Evolutionary conservation across 1,284 basidiomycete species (phyloP).

Genomic region (Cryptococcus jaspeensis): DNA sequence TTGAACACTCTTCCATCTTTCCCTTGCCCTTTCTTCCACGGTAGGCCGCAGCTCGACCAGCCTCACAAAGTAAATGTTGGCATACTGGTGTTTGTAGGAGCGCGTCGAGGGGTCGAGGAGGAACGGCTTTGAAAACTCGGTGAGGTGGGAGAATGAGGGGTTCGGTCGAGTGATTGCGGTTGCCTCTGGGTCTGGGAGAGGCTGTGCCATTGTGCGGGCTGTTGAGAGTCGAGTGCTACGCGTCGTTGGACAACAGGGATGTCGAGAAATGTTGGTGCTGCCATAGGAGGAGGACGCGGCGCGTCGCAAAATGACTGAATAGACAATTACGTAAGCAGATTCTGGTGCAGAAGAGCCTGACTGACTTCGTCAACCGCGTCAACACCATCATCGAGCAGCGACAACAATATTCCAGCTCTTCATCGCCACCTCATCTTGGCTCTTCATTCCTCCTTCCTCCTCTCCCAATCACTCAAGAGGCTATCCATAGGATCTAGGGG

Average conservation of each 20-base stretch:
- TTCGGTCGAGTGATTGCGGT: constrained; percentile 23
- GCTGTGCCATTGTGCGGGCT: constrained; percentile 2
- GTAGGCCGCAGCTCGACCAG: constrained; percentile 63
- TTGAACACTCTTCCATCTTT: constrained; percentile 64
- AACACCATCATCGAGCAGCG: background rate
- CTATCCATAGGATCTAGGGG: background rate
- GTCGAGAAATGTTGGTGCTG: background rate
- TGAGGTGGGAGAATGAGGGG: constrained; percentile 38
- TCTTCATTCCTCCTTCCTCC: background rate
- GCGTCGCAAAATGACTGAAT: background rate
- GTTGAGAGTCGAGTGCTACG: background rate
- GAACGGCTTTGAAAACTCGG: constrained; percentile 49
- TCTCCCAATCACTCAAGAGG: background rate
- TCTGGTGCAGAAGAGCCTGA: no score
- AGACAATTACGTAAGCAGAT: constrained; percentile 7
- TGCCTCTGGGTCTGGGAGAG: constrained; percentile 5
- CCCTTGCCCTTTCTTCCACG: constrained; percentile 64
- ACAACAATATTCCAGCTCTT: background rate
- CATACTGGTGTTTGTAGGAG: constrained; percentile 75
- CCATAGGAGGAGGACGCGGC: background rate
- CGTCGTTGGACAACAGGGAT: background rate
- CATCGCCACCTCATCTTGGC: background rate
- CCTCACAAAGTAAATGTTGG: constrained; percentile 86
- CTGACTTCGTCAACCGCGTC: constrained; percentile 5
- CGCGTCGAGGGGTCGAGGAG: constrained; percentile 40